Conservation (phyloP, 495 filamentous ascomycete species). For the Chaetomidium leptoderma region DNA sequence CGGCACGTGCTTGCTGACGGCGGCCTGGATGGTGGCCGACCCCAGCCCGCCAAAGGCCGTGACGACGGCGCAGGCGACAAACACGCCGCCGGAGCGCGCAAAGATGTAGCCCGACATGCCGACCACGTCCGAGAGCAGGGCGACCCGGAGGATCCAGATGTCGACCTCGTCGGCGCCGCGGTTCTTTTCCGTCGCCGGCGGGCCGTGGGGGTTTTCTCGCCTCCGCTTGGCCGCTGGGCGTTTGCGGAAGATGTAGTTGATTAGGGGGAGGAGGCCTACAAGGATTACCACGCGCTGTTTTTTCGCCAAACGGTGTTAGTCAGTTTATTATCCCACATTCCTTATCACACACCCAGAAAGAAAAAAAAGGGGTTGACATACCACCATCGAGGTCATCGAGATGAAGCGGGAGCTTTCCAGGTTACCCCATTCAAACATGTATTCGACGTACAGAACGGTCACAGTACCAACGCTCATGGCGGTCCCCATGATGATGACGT, state of each 20-base stretch:
- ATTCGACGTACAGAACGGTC: constrained; percentile 73
- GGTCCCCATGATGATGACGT: constrained; percentile 72
- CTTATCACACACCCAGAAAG: no score
- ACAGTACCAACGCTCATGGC: constrained; percentile 76
- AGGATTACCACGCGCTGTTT: constrained; percentile 74
- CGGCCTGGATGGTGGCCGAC: constrained; percentile 73
- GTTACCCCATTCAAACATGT: constrained; percentile 75
- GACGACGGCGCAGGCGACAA: constrained; percentile 62
- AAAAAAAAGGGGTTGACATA: no score
- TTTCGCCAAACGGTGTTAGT: no score
- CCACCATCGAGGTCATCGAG: constrained; percentile 64
- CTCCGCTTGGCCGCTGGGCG: constrained; percentile 30
- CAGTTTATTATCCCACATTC: no score
- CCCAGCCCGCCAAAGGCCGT: constrained; percentile 79
- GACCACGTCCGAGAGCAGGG: constrained; percentile 70
- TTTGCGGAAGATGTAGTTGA: constrained; percentile 66
- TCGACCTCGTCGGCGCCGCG: constrained; percentile 76
- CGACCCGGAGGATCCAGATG: constrained; percentile 67
- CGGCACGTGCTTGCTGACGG: constrained; percentile 87
- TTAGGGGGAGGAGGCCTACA: constrained; percentile 64
- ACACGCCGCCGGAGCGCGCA: constrained; percentile 50
- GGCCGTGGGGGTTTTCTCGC: constrained; percentile 29
- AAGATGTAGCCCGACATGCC: constrained; percentile 73
- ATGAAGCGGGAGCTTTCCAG: constrained; percentile 74
- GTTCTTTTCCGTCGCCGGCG: constrained; percentile 40